Conservation (phyloP, 2,329 filamentous ascomycete genomes). For the Curvularia lunata region DNA sequence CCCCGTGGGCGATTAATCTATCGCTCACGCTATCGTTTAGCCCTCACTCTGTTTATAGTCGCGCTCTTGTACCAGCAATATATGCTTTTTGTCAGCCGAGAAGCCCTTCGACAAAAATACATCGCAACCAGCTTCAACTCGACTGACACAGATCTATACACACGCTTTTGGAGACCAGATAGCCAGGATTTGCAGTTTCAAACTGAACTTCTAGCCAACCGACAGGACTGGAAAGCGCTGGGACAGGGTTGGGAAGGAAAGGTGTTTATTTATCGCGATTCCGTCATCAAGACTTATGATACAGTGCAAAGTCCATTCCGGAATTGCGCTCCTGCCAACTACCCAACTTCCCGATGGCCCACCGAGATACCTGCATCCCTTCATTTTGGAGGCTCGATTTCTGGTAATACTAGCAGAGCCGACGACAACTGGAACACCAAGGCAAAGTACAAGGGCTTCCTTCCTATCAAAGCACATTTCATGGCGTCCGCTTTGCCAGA, state of each 20-base stretch:
- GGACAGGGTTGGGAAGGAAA: constrained; percentile 37
- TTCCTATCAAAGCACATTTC: constrained; percentile 28
- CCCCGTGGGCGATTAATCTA: constrained; percentile 13
- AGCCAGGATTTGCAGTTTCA: constrained; percentile 19
- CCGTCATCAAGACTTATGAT: constrained; percentile 38
- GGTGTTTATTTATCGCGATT: constrained; percentile 28
- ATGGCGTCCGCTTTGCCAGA: constrained; percentile 19
- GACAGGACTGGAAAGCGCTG: constrained; percentile 26
- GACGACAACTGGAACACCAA: not conserved
- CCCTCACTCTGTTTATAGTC: constrained; percentile 22
- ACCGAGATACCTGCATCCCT: constrained; percentile 39
- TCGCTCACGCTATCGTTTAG: constrained; percentile 21
- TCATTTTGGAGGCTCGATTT: constrained; percentile 21
- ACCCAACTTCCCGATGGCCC: constrained; percentile 26
- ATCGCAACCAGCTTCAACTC: constrained; percentile 24
- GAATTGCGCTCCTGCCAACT: constrained; percentile 27
- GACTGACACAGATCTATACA: not conserved
- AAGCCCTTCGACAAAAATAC: constrained; percentile 32
- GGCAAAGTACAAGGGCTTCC: constrained; percentile 16
- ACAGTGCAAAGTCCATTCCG: constrained; percentile 34
- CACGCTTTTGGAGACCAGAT: constrained; percentile 8
- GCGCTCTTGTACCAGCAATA: constrained; percentile 28
- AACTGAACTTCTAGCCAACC: constrained; percentile 29
- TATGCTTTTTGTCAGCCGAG: constrained; percentile 25
- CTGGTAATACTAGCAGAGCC: not conserved